Evolutionary conservation across 2,329 filamentous ascomycete species (phyloP), one percentile per base, ranked within the genome.

Genomic region (Dactylellina parvicollis): DNA sequence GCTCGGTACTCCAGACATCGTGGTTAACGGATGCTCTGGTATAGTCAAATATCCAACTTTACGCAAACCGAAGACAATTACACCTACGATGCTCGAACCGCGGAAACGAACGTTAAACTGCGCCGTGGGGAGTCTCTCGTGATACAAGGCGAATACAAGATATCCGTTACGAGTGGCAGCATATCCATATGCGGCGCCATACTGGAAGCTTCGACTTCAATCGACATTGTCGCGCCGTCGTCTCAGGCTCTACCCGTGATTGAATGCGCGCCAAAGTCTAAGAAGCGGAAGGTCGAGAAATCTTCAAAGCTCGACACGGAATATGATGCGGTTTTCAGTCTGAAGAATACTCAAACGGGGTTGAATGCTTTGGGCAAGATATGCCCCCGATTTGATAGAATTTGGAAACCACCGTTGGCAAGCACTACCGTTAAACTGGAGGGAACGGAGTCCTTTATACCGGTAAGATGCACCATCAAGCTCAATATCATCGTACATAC

Each of bases 231-330:
- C 79, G 89, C 90, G 14, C 86, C 90, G 0, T 85, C 86, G 42
- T 91, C 88, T 36, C 87, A 92, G 78, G 87, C 90, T 0, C 80
- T 94, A 1, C 90, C 89, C 0, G 86, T 89, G 0, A 83, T 94
- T 32, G 82, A 86, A 30, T 73, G 49, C 87, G 84, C 44, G 77
- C 16, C 62, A n/a, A 66, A 60, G 20, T 66, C 60, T 2, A 65
- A 67, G 32, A 73, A 65, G 38, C 50, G 60, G 38, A 62, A 77
- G 12, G 59, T 72, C 8, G 59, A 60, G 20, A 69, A 69, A 16
- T 2, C 28, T 4, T 42, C 47, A 16, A 49, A 18, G 24, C 74
- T 76, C 22, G 76, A 75, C 28, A 78, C 79, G 24, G 80, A 79
- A 12, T 74, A 67, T 28, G 69, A 77, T 64, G 79, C 91, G 0